These are phyloP conservation scores for Alliaria petiolata DNA, from an alignment of 345 rosid species.

Conservation along the genomic window DNA sequence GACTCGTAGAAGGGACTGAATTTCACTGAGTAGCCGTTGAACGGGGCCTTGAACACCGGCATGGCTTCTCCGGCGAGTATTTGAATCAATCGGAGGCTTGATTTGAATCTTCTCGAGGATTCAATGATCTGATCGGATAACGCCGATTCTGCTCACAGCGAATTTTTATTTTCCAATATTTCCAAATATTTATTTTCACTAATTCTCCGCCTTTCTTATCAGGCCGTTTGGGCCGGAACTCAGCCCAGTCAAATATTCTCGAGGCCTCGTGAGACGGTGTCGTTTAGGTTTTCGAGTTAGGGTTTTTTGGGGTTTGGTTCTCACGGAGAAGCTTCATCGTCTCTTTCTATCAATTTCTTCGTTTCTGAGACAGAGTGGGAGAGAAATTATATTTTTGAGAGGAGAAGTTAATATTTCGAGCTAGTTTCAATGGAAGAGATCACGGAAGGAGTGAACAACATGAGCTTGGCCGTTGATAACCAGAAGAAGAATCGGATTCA, in stretches of 20 bases:
- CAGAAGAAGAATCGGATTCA: slow-evolving; percentile 87
- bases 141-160: not conserved
- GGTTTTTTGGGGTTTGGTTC: slow-evolving; percentile 34
- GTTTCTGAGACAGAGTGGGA: slow-evolving; percentile 6
- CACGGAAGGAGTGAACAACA: slow-evolving; percentile 59
- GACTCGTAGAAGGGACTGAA: slow-evolving; percentile 90
- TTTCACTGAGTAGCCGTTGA: slow-evolving; percentile 84
- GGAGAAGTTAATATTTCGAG: not conserved
- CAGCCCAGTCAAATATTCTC: not conserved
- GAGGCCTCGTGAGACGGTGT: not conserved
- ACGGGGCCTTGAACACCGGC: slow-evolving; percentile 79
- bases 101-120: not conserved
- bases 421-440: slow-evolving; percentile 61
- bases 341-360: slow-evolving; percentile 19
- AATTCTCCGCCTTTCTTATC: not conserved
- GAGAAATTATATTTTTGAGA: not conserved
- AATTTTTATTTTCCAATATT: not conserved
- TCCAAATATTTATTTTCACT: not conserved
- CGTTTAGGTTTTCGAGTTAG: slow-evolving; percentile 5
- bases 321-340: slow-evolving; percentile 13
- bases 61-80: slow-evolving; percentile 37
- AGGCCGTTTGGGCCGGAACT: not conserved
- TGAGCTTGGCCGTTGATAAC: slow-evolving; percentile 46
- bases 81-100: not conserved
- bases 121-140: slow-evolving; percentile 27